Evolutionary conservation across 352 stramenopile species (phyloP).

Genomic region (Globisporangium cylindrosporum): DNA sequence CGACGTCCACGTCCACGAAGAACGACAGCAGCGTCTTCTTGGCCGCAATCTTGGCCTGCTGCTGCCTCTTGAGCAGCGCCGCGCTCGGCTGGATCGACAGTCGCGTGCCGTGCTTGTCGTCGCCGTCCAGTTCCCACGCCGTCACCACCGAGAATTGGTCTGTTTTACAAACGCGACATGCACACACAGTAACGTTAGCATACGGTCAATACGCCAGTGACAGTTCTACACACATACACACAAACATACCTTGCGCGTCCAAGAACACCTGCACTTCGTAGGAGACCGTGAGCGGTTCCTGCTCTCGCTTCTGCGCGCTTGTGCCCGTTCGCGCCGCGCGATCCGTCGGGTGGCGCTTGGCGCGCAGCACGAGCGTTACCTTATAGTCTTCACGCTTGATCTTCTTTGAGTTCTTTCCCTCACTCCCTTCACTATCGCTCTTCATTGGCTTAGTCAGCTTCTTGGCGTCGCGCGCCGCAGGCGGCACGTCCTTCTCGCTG

Average conservation of each 20-base stretch:
- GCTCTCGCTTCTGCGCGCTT: constrained; percentile 22
- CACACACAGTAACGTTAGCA: neutral
- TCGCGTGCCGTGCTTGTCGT: constrained; percentile 28
- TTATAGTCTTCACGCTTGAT: constrained; percentile 31
- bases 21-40: neutral
- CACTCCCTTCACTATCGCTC: constrained; percentile 20
- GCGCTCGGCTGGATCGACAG: constrained; percentile 46
- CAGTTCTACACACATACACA: neutral
- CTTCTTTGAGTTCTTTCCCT: constrained; percentile 9
- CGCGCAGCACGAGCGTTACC: constrained; percentile 49
- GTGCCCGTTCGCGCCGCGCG: constrained; percentile 24
- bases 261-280: constrained; percentile 33
- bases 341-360: constrained; percentile 20
- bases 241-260: constrained; percentile 22
- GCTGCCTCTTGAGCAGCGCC: neutral
- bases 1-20: constrained; percentile 7
- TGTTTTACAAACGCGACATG: constrained; percentile 11
- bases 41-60: constrained; percentile 12
- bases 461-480: constrained; percentile 7
- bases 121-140: constrained; percentile 52
- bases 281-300: constrained; percentile 17
- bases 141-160: constrained; percentile 52
- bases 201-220: neutral
- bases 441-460: neutral
- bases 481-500: constrained; percentile 34